Base-by-base conservation (phyloP, 805 yeast species). In the Starmerella stigmatis region DNA sequence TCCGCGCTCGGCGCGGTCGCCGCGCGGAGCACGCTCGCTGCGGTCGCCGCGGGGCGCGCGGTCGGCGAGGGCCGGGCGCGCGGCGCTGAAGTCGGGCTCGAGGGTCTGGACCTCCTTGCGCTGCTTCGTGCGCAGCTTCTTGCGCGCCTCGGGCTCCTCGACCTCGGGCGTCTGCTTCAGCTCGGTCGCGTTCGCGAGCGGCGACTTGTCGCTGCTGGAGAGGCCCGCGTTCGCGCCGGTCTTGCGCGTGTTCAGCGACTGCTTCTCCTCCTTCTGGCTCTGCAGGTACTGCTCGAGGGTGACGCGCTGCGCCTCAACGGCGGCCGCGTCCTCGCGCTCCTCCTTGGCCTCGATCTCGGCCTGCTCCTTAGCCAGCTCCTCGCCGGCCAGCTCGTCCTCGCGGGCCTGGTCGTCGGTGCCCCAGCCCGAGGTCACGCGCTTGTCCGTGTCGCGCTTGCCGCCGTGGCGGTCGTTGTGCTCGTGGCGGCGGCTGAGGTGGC, bases 401-500 rank as follows among this genome's bases (percentile, higher is more conserved):
- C 73, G 77, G 73, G 79, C 84, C 64, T 71, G 73, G 61, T 72
- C 70, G 67, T 80, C 77, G 63, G 79, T 85, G 64, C 95, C 94
- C 89, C 95, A 85, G 56, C 86, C 88, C 69, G 79, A 80, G 66
- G 73, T 76, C 62, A 81, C 74, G 68, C 81, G 79, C 80, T 86
- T 88, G 58, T 74, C 76, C 58, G 94, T 72, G 72, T 86, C 96
- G 60, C 77, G 66, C 74, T 82, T 84, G 63, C 81, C 85, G 56
- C 84, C 64, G 63, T 79, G 92, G 70, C 94, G 92, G 78, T 89
- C 97, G 50, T 55, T 56, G 49, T 59, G 64, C 69, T 76, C 76
- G 63, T 72, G 68, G 60, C 75, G 64, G 49, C 76, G 76, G 57
- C 76, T 67, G 46, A 71, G 58, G 49, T 71, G 60, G 58, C 77